These are phyloP conservation scores for Conticribra guillardii DNA, from an alignment of 108 stramenopile species.

Conservation along the genomic window DNA sequence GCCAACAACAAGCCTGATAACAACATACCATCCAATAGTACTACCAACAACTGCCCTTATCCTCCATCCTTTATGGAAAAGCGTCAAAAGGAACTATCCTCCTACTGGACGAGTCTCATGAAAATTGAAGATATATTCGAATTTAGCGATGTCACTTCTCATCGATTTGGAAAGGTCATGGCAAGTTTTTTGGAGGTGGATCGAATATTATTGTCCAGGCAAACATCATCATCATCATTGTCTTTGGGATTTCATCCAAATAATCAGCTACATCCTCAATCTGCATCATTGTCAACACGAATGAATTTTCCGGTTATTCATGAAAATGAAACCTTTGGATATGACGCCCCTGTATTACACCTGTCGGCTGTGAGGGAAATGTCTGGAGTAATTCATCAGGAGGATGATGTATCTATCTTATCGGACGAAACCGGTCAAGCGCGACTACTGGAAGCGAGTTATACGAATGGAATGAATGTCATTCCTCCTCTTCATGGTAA, in stretches of 20 bases:
- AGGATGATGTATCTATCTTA: conserved; percentile 41
- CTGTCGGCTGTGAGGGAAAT: not conserved
- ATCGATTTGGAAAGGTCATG: conserved; percentile 33
- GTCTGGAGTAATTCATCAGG: not conserved
- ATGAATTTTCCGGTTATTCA: conserved; percentile 20
- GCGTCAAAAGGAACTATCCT: conserved; percentile 33
- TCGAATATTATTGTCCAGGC: conserved; percentile 10
- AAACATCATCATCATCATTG: no score
- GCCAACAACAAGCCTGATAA: no score
- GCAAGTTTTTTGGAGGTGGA: conserved; percentile 46
- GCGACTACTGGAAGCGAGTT: not conserved
- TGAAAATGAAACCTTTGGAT: conserved; percentile 10
- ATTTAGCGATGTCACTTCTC: conserved; percentile 31
- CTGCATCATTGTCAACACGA: conserved; percentile 9
- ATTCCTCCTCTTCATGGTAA: no score
- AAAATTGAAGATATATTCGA: conserved; percentile 50
- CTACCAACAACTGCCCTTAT: conserved; percentile 28
- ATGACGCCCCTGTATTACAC: conserved; percentile 1
- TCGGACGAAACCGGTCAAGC: conserved; percentile 32
- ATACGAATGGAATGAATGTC: conserved; percentile 1
- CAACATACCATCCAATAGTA: no score
- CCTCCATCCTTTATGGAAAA: conserved; percentile 34
- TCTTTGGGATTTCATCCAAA: not conserved
- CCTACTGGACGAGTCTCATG: conserved; percentile 39
- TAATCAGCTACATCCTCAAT: no score